Evolutionary conservation across 2,329 filamentous ascomycete genomes (phyloP).

Genomic region (Botrytis porri): DNA sequence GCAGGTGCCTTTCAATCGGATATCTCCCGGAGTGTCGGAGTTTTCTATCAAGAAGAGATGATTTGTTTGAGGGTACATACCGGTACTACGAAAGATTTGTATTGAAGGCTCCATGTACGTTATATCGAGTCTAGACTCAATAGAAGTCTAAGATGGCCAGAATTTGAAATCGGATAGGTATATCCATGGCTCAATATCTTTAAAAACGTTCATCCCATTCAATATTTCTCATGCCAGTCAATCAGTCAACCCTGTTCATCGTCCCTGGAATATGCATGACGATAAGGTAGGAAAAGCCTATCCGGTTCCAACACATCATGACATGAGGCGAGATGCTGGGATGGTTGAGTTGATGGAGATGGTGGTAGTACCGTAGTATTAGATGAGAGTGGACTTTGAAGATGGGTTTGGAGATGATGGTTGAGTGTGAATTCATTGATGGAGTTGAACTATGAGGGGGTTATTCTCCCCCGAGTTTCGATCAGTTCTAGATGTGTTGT

Average conservation of each 20-base stretch:
- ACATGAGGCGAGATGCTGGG: not conserved
- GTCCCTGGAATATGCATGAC: conserved; percentile 7
- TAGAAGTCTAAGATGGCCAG: no score
- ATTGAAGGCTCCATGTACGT: no score
- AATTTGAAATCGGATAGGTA: no score
- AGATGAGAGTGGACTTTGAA: not conserved
- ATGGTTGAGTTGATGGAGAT: not conserved
- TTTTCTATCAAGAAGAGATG: not conserved
- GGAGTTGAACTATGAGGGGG: not conserved
- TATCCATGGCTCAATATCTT: not conserved
- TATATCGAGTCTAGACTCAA: no score
- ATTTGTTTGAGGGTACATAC: no score
- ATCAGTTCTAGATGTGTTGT: not conserved
- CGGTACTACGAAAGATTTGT: no score
- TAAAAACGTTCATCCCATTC: not conserved
- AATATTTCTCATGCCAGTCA: not conserved
- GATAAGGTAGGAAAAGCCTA: conserved; percentile 10
- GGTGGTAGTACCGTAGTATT: no score
- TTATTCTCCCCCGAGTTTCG: no score
- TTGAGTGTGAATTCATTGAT: not conserved
- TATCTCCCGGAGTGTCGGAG: not conserved
- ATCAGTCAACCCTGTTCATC: not conserved
- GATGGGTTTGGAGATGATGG: not conserved
- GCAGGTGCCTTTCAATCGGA: not conserved
- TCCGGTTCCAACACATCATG: conserved; percentile 1